Evolutionary conservation across 139 green algal genomes (phyloP).

Genomic region (Chlorella sp.): DNA sequence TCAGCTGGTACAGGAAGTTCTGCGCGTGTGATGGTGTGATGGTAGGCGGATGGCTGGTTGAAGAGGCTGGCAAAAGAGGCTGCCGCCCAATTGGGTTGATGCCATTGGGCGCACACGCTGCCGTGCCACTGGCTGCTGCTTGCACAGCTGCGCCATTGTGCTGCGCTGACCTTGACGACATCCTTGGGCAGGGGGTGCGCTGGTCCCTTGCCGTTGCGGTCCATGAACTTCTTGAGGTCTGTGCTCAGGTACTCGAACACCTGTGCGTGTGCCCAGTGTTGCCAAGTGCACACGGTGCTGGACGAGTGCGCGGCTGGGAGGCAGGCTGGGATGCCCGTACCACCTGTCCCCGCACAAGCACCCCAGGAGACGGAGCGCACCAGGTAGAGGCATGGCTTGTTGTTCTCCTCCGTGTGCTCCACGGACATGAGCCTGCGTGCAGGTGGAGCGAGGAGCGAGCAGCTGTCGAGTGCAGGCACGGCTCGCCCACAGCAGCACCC

Average conservation of each 20-base stretch:
- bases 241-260: slow-evolving; percentile 96
- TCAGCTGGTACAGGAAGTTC: slow-evolving; percentile 96
- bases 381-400: slow-evolving; percentile 94
- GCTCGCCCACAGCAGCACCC: background rate
- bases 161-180: slow-evolving; percentile 64
- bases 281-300: no score
- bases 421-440: slow-evolving; percentile 69
- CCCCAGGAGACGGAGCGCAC: no score
- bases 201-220: slow-evolving; percentile 81
- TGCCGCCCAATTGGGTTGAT: no score
- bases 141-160: no score
- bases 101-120: no score
- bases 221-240: slow-evolving; percentile 99
- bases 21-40: slow-evolving; percentile 32
- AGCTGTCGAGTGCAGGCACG: background rate
- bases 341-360: no score
- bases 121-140: background rate
- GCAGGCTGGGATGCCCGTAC: no score
- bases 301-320: no score
- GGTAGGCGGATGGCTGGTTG: no score
- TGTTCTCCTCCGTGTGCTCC: slow-evolving; percentile 94
- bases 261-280: slow-evolving; percentile 12
- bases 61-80: no score
- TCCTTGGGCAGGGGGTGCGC: slow-evolving; percentile 43
- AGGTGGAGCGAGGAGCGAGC: background rate